Conservation (phyloP, 306 rosid species). For the Clitoria ternatea region DNA sequence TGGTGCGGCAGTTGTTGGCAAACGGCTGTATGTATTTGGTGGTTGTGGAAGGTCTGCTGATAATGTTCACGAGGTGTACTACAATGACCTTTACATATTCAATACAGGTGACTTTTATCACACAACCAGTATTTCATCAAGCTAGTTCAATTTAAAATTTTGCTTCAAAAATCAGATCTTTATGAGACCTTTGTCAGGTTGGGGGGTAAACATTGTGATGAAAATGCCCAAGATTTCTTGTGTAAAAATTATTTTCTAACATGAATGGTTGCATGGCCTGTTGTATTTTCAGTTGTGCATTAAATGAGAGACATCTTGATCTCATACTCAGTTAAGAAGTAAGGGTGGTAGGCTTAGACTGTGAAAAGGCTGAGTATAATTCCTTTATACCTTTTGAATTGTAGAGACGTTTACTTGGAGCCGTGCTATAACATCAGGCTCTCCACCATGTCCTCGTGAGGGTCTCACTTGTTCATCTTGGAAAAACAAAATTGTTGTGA, state of each 20-base stretch:
- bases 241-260: slow-evolving; percentile 8
- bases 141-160: neutral
- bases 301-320: neutral
- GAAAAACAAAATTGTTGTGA: slow-evolving; percentile 69
- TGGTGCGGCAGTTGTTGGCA: slow-evolving; percentile 73
- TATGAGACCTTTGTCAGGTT: neutral
- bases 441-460: slow-evolving; percentile 77
- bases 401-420: slow-evolving; percentile 74
- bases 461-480: slow-evolving; percentile 85
- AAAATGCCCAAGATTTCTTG: neutral
- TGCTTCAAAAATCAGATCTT: neutral
- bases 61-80: slow-evolving; percentile 49
- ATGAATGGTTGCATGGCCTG: neutral
- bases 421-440: slow-evolving; percentile 58
- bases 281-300: neutral
- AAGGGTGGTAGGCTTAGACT: neutral
- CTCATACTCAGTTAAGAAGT: neutral
- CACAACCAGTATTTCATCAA: neutral
- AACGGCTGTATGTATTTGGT: slow-evolving; percentile 73
- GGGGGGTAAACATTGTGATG: neutral
- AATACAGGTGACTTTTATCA: slow-evolving; percentile 56
- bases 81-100: slow-evolving; percentile 75
- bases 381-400: slow-evolving; percentile 19
- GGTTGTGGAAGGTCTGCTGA: slow-evolving; percentile 70
- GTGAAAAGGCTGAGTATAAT: neutral